Evolutionary conservation across 2,329 filamentous ascomycete species (phyloP), one percentile per base, ranked within the genome.

Genomic region (Pseudocercospora ulei): DNA sequence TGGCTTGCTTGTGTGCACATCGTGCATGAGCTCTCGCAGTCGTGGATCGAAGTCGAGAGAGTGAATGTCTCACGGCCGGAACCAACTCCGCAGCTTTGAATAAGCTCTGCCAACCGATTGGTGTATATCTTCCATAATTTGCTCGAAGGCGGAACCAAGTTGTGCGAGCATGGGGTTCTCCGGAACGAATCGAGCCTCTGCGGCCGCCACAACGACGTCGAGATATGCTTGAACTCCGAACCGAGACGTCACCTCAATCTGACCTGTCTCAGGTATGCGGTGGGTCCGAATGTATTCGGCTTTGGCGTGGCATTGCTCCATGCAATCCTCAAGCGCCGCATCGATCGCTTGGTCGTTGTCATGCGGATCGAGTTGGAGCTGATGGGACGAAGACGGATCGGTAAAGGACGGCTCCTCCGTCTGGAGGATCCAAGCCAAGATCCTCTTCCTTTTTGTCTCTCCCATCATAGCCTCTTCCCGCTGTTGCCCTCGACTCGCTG

Each of bases 131-230:
- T 33, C 17, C 30, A 33, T 33, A 11, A 13, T 33, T 9, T 33
- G 18, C 30, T 33, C 30, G 30, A 33, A 11, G 13, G 30, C 30
- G 5, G n/a, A 11, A 8, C 30, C 30, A 33, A 33, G 14, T 12
- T 8, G 5, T 6, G 11, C n/a, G 11, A 22, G 9, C 11, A 22
- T 33, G 30, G 30, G 30, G 9, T 23, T 5, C 6, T 5, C 4
- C 7, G 30, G 30, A 5, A 12, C 3, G n/a, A n/a, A n/a, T n/a
- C n/a, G n/a, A n/a, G n/a, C n/a, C n/a, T n/a, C n/a, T n/a, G 3
- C 9, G 25, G 8, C 8, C 7, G 7, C 8, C 7, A 27, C 3
- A 4, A 27, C 7, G 25, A 12, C 25, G 3, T 27, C 2, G 3
- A n/a, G 9, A 3, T n/a, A n/a, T n/a, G n/a, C n/a, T n/a, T n/a